Percentiles rank a stretch among this genome's conserved stretches.
Conservation (phyloP, 345 rosid genomes). For the Ceriops tagal region DNA sequence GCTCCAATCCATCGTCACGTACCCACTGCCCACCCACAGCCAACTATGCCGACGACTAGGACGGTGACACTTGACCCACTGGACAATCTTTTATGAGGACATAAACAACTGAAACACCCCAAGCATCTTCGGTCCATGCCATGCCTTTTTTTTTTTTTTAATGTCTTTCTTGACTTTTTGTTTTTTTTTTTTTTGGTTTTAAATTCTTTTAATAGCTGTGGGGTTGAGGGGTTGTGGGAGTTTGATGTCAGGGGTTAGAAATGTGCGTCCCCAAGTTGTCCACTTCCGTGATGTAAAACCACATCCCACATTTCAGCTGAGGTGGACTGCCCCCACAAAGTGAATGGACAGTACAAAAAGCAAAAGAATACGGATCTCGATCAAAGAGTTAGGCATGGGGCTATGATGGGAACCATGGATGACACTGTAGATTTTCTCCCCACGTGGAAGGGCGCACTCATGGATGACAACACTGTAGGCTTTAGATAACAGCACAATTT, state of each 20-base stretch:
- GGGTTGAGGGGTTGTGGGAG: conserved; percentile 9
- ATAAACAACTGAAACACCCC: too few species aligned
- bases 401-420: conserved; percentile 46
- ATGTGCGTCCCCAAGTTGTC: conserved; percentile 49
- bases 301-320: conserved; percentile 26
- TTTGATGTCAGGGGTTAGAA: conserved; percentile 15
- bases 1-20: conserved; percentile 31
- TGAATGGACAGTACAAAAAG: conserved; percentile 15
- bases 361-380: conserved; percentile 36
- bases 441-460: conserved; percentile 47
- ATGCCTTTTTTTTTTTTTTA: too few species aligned
- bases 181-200: conserved; percentile 6
- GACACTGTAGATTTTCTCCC: conserved; percentile 16
- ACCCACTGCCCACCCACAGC: conserved; percentile 35
- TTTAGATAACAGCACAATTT: conserved; percentile 10
- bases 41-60: conserved; percentile 26
- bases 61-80: conserved; percentile 49
- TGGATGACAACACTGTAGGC: not conserved
- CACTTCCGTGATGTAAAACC: conserved; percentile 28
- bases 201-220: not conserved
- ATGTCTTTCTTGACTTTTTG: not conserved
- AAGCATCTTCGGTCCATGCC: conserved; percentile 33
- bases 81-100: not conserved
- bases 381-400: conserved; percentile 30
- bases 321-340: conserved; percentile 25